Evolutionary conservation across 495 filamentous ascomycete genomes (phyloP), one percentile per base, ranked within the genome.

Genomic region (Annulohypoxylon maeteangense): DNA sequence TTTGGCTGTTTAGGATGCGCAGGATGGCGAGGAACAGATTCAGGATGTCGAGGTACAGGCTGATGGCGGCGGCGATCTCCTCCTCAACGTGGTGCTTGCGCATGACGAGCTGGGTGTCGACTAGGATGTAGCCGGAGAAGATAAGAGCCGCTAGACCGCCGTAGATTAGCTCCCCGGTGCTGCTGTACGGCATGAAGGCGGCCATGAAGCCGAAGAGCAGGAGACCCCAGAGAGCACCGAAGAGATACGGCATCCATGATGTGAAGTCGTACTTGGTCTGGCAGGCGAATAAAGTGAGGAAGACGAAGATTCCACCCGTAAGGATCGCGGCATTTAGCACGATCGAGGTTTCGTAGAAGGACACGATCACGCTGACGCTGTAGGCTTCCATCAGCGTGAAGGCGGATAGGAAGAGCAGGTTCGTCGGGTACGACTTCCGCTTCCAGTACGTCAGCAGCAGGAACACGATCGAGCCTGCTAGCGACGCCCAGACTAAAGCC

Each of bases 241-340:
- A 96, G 8, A 99, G 87, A 76, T 97, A 98, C 25, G 95, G 95
- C 86, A 94, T 93, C 96, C 93, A 97, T 54, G 86, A 87, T 0
- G 94, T 98, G 81, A 99, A 98, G 85, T 99, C 96, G 79, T 98
- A 98, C 78, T 97, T 97, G 55, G 92, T 93, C 81, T 99, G 95
- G 88, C 94, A 96, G 29, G 95, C 95, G 79, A 98, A 99, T 10
- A 95, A 78, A 0, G 94, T 98, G 45, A 99, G 86, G 47, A 91
- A 94, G 47, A 97, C 83, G 81, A 99, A 99, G 77, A 99, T 93
- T 51, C 91, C 95, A 4, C 92, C 88, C 0, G 95, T 99, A 47
- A 99, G 88, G 65, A 97, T 78, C 16, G 97, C 90, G 11, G 95
- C 95, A 81, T 97, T 89, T 20, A 99, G 84, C 7, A 99, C 96